Evolutionary conservation across 306 rosid genomes (phyloP), one percentile per base, ranked within the genome.

Genomic region (Calophaca sinica): DNA sequence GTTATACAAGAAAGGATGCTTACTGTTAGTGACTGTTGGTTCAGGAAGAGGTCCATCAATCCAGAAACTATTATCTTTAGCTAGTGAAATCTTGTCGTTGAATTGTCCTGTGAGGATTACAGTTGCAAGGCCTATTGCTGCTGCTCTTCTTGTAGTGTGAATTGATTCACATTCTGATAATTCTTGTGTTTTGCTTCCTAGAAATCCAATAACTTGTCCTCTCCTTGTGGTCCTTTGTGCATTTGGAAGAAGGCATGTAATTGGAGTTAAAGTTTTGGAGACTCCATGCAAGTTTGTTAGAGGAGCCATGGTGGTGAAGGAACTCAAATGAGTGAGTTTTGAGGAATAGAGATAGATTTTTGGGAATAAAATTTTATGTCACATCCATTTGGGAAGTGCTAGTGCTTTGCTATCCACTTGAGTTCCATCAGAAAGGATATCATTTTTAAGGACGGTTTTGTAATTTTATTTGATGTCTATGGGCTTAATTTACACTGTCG

Each of bases 11-110:
- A 78, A 70, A 71, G 13, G 6, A 14, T 7, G 49, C 91, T 89
- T 86, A 88, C 97, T 84, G 84, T 92, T 94, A 26, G 80, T 68
- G 63, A 83, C 88, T 55, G 92, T 75, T 72, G 92, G 93, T 7
- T 68, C n/a, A 2, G 91, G 96, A 15, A 91, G 70, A 72, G 89
- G 93, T 11, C 87, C 93, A 0, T 85, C 87, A 46, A 79, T 54
- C 98, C 99, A 94, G 73, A 85, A 94, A 15, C 91, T 88, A 54
- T 89, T 89, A 67, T 88, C 93, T 32, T 76, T 70, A 48, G 99
- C 99, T 0, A 88, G 76, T 58, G 96, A 82, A 68, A 84, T 20
- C 20, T 78, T 82, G 36, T 66, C 71, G 64, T 61, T 35, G 52
- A 74, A 71, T 77, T 68, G 72, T 1, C 86, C 76, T 15, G 86